Evolutionary conservation across 2,329 filamentous ascomycete genomes (phyloP).

Genomic region (Paecilomyces niveus): DNA sequence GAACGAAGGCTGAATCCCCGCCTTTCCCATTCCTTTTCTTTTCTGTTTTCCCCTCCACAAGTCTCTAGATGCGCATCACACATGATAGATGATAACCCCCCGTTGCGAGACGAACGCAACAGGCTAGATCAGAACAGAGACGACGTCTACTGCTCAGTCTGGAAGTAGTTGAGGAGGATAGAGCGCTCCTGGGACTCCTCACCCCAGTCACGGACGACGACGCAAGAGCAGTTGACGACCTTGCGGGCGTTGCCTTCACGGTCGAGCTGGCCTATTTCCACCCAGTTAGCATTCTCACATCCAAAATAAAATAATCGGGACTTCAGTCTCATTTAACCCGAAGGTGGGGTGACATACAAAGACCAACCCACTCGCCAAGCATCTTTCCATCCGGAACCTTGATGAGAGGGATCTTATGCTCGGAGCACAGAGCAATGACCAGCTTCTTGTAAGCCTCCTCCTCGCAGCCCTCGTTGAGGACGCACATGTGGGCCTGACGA

Average conservation of each 20-base stretch:
- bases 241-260: constrained; percentile 99
- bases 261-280: constrained; percentile 76
- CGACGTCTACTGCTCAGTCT: constrained; percentile 56
- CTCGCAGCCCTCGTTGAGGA: constrained; percentile 99
- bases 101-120: background rate
- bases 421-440: constrained; percentile 93
- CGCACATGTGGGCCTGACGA: constrained; percentile 99
- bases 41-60: background rate
- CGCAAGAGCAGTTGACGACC: constrained; percentile 99
- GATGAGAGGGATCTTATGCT: constrained; percentile 99
- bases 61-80: background rate
- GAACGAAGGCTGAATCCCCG: too few relatives aligned
- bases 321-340: too few relatives aligned
- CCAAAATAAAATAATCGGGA: background rate
- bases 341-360: constrained; percentile 75
- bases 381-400: constrained; percentile 99
- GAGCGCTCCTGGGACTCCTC: constrained; percentile 99
- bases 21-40: too few relatives aligned
- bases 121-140: background rate
- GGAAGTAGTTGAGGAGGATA: constrained; percentile 99
- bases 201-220: constrained; percentile 99
- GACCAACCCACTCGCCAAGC: constrained; percentile 98
- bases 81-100: background rate
- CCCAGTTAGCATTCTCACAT: constrained; percentile 6
- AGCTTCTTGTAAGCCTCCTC: constrained; percentile 99